Conservation (phyloP, 2,329 filamentous ascomycete species). For the Penicillium sclerotigenum region DNA sequence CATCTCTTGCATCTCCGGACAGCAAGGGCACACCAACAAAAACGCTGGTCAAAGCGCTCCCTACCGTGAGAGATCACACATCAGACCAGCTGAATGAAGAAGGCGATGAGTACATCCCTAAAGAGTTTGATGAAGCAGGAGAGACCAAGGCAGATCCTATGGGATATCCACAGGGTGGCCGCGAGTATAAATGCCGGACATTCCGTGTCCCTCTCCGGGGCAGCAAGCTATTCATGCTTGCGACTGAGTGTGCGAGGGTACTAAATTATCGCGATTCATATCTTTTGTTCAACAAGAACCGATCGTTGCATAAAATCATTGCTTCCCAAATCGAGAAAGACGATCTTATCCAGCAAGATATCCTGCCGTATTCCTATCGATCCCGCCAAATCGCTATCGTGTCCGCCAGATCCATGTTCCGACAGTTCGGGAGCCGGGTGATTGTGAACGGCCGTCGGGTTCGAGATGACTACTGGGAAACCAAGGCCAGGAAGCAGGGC, state of each 20-base stretch:
- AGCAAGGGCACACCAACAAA: slow-evolving; percentile 70
- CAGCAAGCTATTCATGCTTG: slow-evolving; percentile 96
- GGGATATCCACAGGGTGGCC: slow-evolving; percentile 75
- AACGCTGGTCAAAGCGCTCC: slow-evolving; percentile 87
- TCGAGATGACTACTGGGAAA: slow-evolving; percentile 98
- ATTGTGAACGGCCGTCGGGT: slow-evolving; percentile 87
- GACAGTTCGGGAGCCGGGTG: slow-evolving; percentile 93
- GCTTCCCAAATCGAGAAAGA: slow-evolving; percentile 95
- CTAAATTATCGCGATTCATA: slow-evolving; percentile 97
- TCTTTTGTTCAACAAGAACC: slow-evolving; percentile 96
- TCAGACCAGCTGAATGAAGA: slow-evolving; percentile 88
- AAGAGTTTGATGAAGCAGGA: slow-evolving; percentile 87
- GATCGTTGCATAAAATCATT: slow-evolving; percentile 96
- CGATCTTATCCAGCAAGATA: slow-evolving; percentile 89
- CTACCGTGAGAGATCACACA: slow-evolving; percentile 93
- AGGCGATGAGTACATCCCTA: slow-evolving; percentile 90
- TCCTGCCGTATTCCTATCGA: slow-evolving; percentile 93
- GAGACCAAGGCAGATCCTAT: slow-evolving; percentile 89
- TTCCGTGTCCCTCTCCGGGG: slow-evolving; percentile 89
- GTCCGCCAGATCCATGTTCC: slow-evolving; percentile 96
- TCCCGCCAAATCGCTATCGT: slow-evolving; percentile 99
- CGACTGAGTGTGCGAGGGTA: slow-evolving; percentile 92
- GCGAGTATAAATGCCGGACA: slow-evolving; percentile 88
- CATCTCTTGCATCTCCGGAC: slow-evolving; percentile 57
- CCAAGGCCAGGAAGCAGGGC: slow-evolving; percentile 92